Conservation (phyloP, 2,329 filamentous ascomycete species). For the Orbilia brochopaga region DNA sequence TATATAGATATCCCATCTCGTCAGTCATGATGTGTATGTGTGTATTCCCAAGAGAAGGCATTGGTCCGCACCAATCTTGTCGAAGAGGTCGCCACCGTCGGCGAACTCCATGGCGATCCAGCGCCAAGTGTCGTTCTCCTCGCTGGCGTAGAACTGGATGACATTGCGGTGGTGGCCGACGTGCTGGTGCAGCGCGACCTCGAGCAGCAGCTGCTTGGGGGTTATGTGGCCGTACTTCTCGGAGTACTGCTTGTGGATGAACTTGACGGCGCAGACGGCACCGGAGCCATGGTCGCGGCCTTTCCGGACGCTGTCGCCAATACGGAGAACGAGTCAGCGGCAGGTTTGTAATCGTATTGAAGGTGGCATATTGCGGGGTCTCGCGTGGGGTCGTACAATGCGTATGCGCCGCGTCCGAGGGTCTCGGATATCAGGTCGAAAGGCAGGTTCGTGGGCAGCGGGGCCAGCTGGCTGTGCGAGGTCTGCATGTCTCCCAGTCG, state of each 20-base stretch:
- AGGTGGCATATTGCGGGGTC: constrained; percentile 20
- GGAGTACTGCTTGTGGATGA: constrained; percentile 97
- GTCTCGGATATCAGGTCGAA: constrained; percentile 96
- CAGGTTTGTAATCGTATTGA: constrained; percentile 18
- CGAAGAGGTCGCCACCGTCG: constrained; percentile 93
- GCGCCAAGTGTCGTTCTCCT: constrained; percentile 83
- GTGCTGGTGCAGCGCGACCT: constrained; percentile 86
- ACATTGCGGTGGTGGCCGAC: constrained; percentile 90
- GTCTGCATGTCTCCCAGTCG: constrained; percentile 29
- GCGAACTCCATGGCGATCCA: constrained; percentile 99
- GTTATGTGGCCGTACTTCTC: constrained; percentile 85
- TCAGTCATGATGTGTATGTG: neutral
- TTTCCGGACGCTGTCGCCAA: constrained; percentile 79
- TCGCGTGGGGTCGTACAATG: constrained; percentile 72
- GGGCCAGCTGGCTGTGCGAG: constrained; percentile 70
- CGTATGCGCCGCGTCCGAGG: constrained; percentile 94
- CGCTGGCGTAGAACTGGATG: constrained; percentile 87
- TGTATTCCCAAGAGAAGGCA: neutral
- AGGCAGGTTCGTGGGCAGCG: constrained; percentile 81
- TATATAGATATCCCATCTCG: constrained; percentile 19
- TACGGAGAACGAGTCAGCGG: constrained; percentile 12
- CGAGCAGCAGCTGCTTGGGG: constrained; percentile 86
- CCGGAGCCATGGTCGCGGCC: constrained; percentile 60
- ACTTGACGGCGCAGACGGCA: constrained; percentile 91
- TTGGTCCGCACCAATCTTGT: constrained; percentile 73